Conservation (phyloP, 2,329 filamentous ascomycete species). For the Xylariaceae sp. region DNA sequence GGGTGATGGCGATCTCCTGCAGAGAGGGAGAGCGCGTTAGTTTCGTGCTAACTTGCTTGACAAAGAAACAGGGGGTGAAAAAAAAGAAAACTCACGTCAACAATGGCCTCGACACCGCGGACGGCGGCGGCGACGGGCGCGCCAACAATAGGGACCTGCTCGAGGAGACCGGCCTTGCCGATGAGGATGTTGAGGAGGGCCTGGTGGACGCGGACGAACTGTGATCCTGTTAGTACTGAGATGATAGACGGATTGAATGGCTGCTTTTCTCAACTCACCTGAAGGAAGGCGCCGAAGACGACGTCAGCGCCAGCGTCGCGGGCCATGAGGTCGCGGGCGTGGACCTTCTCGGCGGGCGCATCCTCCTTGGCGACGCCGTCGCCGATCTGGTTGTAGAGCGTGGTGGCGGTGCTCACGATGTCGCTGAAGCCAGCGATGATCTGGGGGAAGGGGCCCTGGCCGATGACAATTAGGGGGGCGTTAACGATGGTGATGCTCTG, state of each 20-base stretch:
- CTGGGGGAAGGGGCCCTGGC: constrained; percentile 11
- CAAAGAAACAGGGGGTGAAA: too few relatives aligned
- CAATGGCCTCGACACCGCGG: constrained; percentile 9
- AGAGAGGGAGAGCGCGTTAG: background rate
- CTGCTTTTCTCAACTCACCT: constrained; percentile 1
- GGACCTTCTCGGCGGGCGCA: constrained; percentile 3
- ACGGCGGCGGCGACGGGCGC: constrained; percentile 14
- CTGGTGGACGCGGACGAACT: constrained; percentile 20
- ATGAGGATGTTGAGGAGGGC: constrained; percentile 18
- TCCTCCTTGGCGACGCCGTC: background rate
- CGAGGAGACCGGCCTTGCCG: constrained; percentile 14
- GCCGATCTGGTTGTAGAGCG: constrained; percentile 1
- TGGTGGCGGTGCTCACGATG: constrained; percentile 13
- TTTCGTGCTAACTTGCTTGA: background rate
- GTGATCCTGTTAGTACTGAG: background rate
- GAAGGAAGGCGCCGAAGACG: constrained; percentile 15
- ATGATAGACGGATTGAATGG: background rate
- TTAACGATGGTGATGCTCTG: constrained; percentile 16
- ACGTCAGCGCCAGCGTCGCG: constrained; percentile 7
- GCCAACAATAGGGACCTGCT: constrained; percentile 9
- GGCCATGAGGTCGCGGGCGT: constrained; percentile 11
- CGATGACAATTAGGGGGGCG: constrained; percentile 9
- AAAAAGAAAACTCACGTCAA: constrained; percentile 12
- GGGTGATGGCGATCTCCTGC: constrained; percentile 6
- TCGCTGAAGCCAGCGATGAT: constrained; percentile 14